Base-by-base conservation (phyloP, 352 stramenopile genomes). In the Pythium dissotocum region DNA sequence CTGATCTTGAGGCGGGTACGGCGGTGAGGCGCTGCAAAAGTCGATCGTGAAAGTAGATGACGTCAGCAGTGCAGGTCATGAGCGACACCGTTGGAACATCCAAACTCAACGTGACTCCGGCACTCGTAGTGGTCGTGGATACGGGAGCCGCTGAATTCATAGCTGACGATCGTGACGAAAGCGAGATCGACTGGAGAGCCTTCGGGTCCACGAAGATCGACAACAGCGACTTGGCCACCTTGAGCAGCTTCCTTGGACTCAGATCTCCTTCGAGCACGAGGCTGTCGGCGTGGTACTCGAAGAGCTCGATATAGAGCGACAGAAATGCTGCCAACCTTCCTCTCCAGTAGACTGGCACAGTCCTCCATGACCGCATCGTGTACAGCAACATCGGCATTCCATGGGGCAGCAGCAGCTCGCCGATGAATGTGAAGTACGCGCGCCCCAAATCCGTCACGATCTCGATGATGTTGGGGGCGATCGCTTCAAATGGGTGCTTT, bases 281-380 rank as follows among this genome's bases (percentile, higher is more conserved):
- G 32, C 72, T 75, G 21, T 71, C 75, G 24, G 57, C 61, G 51
- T 91, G 78, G 63, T 83, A 80, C 52, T 73, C 69, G 40, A 88
- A 89, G 1, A 90, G 36, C 21, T 83, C 65, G 6, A 91, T 58
- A 60, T 89, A 91, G 26, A 87, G 63, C 55, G 82, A 67, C 4
- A 94, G 58, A 73, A 89, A 92, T 48, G 91, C 80, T 6, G 76
- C 77, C 6, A 78, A 71, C 12, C 74, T 72, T 21, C 63, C 62
- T 33, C 77, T 75, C 2, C 76, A 54, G 16, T 66, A 76, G 18
- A 75, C 78, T 16, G 76, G 77, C 4, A 72, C 77, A 6, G 48
- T 16, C 65, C 82, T 87, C 66, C 86, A 93, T 6, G 80, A 80
- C 16, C 80, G 73, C 57, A 79, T 82, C 65, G 92, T 82, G 65